Percentiles rank a stretch among this genome's conserved stretches.
Conservation (phyloP, 768 basidiomycete genomes). For the Termitomyces sp. region DNA sequence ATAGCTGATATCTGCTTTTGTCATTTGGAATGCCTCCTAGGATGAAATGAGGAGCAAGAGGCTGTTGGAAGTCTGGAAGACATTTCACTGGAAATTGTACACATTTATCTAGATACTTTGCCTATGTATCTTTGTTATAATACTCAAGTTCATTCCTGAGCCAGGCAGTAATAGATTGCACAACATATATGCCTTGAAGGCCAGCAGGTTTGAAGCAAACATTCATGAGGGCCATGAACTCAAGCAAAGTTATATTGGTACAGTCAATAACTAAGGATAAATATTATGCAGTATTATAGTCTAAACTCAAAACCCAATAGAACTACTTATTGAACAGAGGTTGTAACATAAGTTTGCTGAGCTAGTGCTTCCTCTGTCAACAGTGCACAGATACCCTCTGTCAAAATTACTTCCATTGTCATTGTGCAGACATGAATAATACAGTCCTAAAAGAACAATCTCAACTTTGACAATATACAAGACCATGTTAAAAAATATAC, state of each 20-base stretch:
- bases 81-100: slow-evolving; percentile 78
- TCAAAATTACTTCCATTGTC: neutral
- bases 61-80: slow-evolving; percentile 88
- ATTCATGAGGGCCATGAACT: too few relatives aligned
- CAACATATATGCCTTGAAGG: slow-evolving; percentile 76
- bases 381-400: too few relatives aligned
- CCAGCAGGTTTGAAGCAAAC: slow-evolving; percentile 95
- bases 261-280: too few relatives aligned
- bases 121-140: slow-evolving; percentile 74
- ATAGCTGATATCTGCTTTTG: slow-evolving; percentile 40
- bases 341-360: too few relatives aligned
- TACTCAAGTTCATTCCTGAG: slow-evolving; percentile 69
- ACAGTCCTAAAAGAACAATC: neutral
- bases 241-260: too few relatives aligned
- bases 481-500: too few relatives aligned
- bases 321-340: too few relatives aligned
- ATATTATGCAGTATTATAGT: too few relatives aligned
- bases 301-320: too few relatives aligned
- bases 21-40: slow-evolving; percentile 62
- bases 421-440: neutral
- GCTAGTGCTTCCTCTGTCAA: too few relatives aligned
- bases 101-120: slow-evolving; percentile 55
- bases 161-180: slow-evolving; percentile 91
- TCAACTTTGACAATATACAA: neutral
- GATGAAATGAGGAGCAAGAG: slow-evolving; percentile 71